phyloP scores from a whole-genome alignment of 805 yeast species.

The Myxozyma neotropica region DNA sequence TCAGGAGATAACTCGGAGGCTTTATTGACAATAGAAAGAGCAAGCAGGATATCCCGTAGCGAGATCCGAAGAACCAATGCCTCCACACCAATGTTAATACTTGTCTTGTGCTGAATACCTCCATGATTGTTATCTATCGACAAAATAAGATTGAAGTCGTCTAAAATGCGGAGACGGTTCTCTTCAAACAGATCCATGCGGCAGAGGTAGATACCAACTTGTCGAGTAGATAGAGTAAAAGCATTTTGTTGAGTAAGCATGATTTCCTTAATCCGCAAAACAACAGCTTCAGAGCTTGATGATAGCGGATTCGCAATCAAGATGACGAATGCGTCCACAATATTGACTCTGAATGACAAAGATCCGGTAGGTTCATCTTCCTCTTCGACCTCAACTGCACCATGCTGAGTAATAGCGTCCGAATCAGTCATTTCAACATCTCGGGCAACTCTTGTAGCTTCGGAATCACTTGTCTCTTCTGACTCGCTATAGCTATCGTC shows the following conservation, averaged over 20 bases:
- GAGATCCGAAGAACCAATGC: constrained; percentile 82
- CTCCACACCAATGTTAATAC: constrained; percentile 71
- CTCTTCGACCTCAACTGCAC: constrained; percentile 21
- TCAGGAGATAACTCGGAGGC: constrained; percentile 58
- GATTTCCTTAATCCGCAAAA: constrained; percentile 82
- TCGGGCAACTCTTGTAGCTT: constrained; percentile 13
- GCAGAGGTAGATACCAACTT: constrained; percentile 83
- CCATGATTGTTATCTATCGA: constrained; percentile 74
- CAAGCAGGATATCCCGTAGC: constrained; percentile 80
- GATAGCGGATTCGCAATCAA: constrained; percentile 77
- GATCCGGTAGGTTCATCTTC: constrained; percentile 26
- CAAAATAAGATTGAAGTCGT: constrained; percentile 81
- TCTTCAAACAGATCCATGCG: constrained; percentile 69
- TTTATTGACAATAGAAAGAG: constrained; percentile 67
- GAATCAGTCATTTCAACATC: constrained; percentile 9
- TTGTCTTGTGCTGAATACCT: constrained; percentile 58
- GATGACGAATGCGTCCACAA: constrained; percentile 75
- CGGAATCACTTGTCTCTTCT: constrained; percentile 22
- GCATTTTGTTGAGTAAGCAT: constrained; percentile 69
- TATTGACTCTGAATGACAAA: constrained; percentile 53
- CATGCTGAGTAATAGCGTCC: constrained; percentile 3
- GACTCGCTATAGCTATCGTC: constrained; percentile 27
- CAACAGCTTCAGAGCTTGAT: constrained; percentile 78
- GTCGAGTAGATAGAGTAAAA: constrained; percentile 66
- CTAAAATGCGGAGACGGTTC: constrained; percentile 70